A percentile compares a stretch with the other conserved stretches of the same genome.
These are phyloP conservation scores for Coniochaeta sp. DNA, from an alignment of 2,329 filamentous ascomycete species.

Conservation along the genomic window DNA sequence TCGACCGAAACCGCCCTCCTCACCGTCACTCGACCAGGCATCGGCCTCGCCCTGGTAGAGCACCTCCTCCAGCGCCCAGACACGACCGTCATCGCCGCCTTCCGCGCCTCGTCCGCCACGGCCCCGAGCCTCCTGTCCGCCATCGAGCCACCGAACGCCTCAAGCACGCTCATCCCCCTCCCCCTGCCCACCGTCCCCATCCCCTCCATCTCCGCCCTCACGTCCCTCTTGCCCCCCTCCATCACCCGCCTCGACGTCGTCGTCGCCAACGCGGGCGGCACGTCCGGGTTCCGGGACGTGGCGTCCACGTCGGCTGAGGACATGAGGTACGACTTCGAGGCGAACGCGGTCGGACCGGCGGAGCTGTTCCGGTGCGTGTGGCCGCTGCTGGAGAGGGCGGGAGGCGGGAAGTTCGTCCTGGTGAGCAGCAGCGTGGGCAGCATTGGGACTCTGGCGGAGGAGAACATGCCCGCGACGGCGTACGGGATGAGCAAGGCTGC, in stretches of 20 bases:
- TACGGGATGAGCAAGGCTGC: slow-evolving; percentile 23
- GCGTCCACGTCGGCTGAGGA: slow-evolving; percentile 10
- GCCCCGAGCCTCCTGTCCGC: slow-evolving; percentile 31
- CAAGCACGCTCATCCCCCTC: slow-evolving; percentile 11
- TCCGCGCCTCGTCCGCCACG: slow-evolving; percentile 10
- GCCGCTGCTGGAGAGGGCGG: slow-evolving; percentile 9
- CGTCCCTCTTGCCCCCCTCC: slow-evolving; percentile 5
- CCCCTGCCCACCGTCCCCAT: slow-evolving; percentile 10
- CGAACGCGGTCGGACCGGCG: slow-evolving; percentile 16
- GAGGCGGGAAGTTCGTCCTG: slow-evolving; percentile 13
- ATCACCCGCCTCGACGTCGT: slow-evolving; percentile 16
- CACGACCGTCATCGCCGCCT: slow-evolving; percentile 18
- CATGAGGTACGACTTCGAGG: slow-evolving; percentile 11
- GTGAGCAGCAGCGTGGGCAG: slow-evolving; percentile 18
- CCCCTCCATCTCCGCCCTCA: slow-evolving; percentile 8
- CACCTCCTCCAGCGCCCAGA: slow-evolving; percentile 14
- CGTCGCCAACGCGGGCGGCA: slow-evolving; percentile 20
- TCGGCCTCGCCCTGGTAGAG: slow-evolving; percentile 14
- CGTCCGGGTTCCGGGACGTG: slow-evolving; percentile 11
- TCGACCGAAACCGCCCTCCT: background rate
- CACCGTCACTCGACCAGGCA: slow-evolving; percentile 9
- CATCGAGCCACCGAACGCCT: slow-evolving; percentile 52
- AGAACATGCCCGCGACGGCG: slow-evolving; percentile 13
- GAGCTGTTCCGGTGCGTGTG: slow-evolving; percentile 16
- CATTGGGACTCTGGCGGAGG: slow-evolving; percentile 11